A percentile compares a stretch with the other conserved stretches of the same genome.
These are phyloP conservation scores for Leptographium procerum DNA, from an alignment of 2,329 filamentous ascomycete genomes.

Conservation along the genomic window DNA sequence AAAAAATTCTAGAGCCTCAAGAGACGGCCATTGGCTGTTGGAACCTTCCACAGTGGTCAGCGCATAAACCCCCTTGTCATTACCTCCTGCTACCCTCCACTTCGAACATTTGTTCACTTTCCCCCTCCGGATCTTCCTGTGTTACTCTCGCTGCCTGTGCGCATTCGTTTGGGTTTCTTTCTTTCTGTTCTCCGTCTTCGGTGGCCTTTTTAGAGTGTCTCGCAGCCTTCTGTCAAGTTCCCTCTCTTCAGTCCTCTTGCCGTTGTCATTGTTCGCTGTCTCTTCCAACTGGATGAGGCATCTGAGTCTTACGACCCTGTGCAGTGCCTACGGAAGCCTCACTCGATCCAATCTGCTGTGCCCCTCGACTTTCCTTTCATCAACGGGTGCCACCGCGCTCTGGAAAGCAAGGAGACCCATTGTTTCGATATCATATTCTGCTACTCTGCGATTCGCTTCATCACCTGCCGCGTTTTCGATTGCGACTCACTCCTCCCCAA, in stretches of 20 bases:
- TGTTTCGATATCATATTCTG: not conserved
- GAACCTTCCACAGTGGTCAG: not conserved
- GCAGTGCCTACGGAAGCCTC: constrained; percentile 11
- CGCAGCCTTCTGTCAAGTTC: too few relatives aligned
- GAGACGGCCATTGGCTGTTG: not conserved
- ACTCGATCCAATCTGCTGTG: not conserved
- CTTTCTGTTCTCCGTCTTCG: not conserved
- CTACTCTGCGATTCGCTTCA: not conserved
- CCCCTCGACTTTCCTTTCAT: not conserved
- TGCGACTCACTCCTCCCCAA: not conserved
- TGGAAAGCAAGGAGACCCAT: too few relatives aligned
- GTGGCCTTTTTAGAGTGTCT: not conserved
- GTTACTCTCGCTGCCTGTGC: not conserved
- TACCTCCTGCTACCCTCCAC: not conserved
- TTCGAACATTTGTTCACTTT: not conserved
- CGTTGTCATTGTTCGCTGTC: not conserved
- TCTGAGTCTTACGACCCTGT: constrained; percentile 10
- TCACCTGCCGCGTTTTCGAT: not conserved
- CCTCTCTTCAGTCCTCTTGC: not conserved
- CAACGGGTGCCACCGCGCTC: not conserved
- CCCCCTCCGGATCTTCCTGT: not conserved
- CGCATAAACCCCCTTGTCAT: not conserved
- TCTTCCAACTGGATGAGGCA: constrained; percentile 9
- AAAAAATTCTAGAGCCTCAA: not conserved
- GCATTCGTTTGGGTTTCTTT: too few relatives aligned